phyloP scores from a whole-genome alignment of 1,139 yeast species.

The Hansenula lynferdii region DNA sequence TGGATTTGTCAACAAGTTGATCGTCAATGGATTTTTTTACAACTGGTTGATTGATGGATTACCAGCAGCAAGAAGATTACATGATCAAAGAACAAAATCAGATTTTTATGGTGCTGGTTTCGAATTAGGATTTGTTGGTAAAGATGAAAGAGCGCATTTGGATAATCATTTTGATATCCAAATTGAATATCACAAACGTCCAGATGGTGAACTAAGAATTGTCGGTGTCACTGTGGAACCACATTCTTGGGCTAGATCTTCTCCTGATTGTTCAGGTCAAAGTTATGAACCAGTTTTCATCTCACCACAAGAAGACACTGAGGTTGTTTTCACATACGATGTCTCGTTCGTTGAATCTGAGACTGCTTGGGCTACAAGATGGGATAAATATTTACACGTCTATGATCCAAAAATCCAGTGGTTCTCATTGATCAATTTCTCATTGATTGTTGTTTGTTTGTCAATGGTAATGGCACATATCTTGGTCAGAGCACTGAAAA shows the following conservation, averaged over 20 bases:
- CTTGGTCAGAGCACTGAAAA: constrained; percentile 72
- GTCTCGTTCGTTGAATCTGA: constrained; percentile 61
- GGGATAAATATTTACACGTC: constrained; percentile 95
- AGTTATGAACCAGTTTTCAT: constrained; percentile 39
- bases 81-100: constrained; percentile 52
- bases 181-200: constrained; percentile 78
- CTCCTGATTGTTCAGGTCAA: constrained; percentile 29
- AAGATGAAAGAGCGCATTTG: constrained; percentile 45
- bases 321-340: constrained; percentile 56
- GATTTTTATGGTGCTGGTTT: constrained; percentile 79
- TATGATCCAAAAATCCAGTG: constrained; percentile 93
- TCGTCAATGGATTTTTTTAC: constrained; percentile 77
- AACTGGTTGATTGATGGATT: constrained; percentile 95
- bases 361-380: constrained; percentile 95
- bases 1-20: constrained; percentile 68
- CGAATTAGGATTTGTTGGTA: constrained; percentile 64
- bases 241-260: constrained; percentile 47
- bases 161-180: constrained; percentile 76
- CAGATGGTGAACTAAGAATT: constrained; percentile 68
- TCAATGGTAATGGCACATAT: constrained; percentile 79
- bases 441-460: constrained; percentile 71
- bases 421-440: constrained; percentile 86
- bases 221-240: constrained; percentile 88
- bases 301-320: constrained; percentile 33
- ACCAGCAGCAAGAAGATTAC: constrained; percentile 71